phyloP scores from a whole-genome alignment of 176 grass and related monocot genomes.

The Zoysia pacifica region DNA sequence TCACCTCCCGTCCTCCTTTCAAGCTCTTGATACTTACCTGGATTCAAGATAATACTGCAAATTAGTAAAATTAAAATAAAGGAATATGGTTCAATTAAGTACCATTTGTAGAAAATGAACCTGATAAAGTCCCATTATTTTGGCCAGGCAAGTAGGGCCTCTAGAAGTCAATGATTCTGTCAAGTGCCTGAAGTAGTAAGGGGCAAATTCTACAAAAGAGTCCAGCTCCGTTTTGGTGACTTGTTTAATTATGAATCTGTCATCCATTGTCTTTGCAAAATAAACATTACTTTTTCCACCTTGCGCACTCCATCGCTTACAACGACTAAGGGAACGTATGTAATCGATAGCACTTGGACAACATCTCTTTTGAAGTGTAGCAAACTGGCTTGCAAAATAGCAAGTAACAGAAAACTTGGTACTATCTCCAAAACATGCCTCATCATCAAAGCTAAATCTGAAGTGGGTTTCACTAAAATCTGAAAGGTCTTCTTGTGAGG shows the following conservation, averaged over 20 bases:
- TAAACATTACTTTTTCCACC: constrained; percentile 99
- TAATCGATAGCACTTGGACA: constrained; percentile 74
- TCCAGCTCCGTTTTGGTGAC: constrained; percentile 91
- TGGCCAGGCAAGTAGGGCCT: constrained; percentile 77
- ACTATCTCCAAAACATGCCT: constrained; percentile 61
- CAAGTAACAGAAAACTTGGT: constrained; percentile 85
- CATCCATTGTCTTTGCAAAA: constrained; percentile 91
- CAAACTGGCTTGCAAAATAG: constrained; percentile 87
- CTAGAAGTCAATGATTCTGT: constrained; percentile 58
- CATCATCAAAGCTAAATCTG: constrained; percentile 71
- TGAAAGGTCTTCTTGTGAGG: constrained; percentile 42
- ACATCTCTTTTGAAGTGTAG: constrained; percentile 69
- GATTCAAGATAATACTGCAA: constrained; percentile 31
- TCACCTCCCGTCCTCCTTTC: constrained; percentile 78
- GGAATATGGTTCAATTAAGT: not conserved
- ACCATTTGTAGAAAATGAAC: constrained; percentile 37
- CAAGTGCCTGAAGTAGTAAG: constrained; percentile 82
- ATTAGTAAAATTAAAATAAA: constrained; percentile 26
- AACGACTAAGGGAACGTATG: constrained; percentile 76
- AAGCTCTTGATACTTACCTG: constrained; percentile 75
- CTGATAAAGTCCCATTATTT: constrained; percentile 96
- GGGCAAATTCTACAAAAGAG: constrained; percentile 87
- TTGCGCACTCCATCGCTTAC: constrained; percentile 84
- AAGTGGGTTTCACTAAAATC: constrained; percentile 68
- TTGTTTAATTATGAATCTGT: constrained; percentile 92